Percentiles rank a stretch among this genome's conserved stretches.
phyloP scores from a whole-genome alignment of 140 eudicot species.

The Oenanthe javanica region DNA sequence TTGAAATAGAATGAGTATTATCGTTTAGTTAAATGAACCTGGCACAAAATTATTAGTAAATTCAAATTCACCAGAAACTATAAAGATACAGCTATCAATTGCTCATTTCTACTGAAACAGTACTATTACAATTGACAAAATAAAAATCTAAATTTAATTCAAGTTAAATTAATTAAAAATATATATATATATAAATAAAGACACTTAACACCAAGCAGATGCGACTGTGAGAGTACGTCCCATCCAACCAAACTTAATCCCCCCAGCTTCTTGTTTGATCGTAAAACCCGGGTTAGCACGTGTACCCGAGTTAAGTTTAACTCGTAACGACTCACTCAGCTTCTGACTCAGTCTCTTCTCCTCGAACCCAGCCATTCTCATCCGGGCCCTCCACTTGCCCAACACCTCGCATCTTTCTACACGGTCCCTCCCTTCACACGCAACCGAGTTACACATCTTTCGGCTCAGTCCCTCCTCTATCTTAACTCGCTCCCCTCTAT shows the following conservation, averaged over 20 bases:
- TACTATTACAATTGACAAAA: background rate
- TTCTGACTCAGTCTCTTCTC: constrained; percentile 35
- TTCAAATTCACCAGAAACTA: background rate
- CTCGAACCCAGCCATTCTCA: constrained; percentile 94
- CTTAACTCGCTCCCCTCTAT: constrained; percentile 45
- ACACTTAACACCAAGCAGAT: constrained; percentile 70
- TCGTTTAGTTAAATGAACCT: background rate
- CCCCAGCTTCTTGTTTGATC: constrained; percentile 55
- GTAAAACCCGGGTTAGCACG: constrained; percentile 80
- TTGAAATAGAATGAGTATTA: too few species aligned
- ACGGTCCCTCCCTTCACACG: constrained; percentile 93
- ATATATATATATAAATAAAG: background rate
- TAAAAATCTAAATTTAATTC: background rate
- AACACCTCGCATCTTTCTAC: constrained; percentile 94
- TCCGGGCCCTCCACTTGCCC: constrained; percentile 98
- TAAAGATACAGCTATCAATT: background rate
- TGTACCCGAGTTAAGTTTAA: constrained; percentile 51
- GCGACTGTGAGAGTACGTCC: constrained; percentile 81
- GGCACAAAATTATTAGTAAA: background rate
- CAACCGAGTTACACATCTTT: constrained; percentile 73
- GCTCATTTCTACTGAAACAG: background rate
- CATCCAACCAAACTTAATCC: constrained; percentile 85
- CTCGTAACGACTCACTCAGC: constrained; percentile 44
- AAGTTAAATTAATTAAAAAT: background rate
- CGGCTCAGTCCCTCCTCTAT: constrained; percentile 91